A percentile compares a stretch with the other conserved stretches of the same genome.
Conservation (phyloP, 2,329 filamentous ascomycete species). For the Trichoderma arundinaceum region DNA sequence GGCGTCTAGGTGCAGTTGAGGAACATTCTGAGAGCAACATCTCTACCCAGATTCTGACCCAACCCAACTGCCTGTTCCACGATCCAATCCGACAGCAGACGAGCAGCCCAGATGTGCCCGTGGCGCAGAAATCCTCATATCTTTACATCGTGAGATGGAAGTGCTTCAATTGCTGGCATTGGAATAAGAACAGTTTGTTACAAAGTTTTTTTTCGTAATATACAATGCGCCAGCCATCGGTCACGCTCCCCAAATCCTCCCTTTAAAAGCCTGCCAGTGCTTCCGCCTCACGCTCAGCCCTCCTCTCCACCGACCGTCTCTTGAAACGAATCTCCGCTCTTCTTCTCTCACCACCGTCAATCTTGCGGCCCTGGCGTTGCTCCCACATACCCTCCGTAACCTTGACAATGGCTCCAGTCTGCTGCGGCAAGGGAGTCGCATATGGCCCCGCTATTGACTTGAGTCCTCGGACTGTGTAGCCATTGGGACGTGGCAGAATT, state of each 20-base stretch:
- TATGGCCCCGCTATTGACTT: slow-evolving; percentile 77
- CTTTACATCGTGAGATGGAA: neutral
- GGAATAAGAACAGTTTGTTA: slow-evolving; percentile 17
- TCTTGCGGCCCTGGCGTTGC: slow-evolving; percentile 81
- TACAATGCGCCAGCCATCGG: slow-evolving; percentile 29
- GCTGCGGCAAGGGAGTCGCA: slow-evolving; percentile 70
- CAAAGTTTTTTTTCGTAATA: slow-evolving; percentile 22
- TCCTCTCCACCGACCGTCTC: slow-evolving; percentile 78
- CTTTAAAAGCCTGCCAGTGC: slow-evolving; percentile 42
- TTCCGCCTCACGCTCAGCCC: slow-evolving; percentile 63
- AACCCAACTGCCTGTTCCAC: no score
- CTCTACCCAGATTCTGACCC: no score
- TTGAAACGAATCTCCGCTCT: slow-evolving; percentile 86
- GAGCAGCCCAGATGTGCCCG: neutral
- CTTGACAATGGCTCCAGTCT: slow-evolving; percentile 67
- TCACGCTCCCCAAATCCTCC: neutral
- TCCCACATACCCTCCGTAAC: slow-evolving; percentile 94
- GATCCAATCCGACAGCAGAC: no score
- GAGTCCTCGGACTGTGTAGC: slow-evolving; percentile 70
- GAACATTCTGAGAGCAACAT: no score
- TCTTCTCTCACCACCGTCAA: slow-evolving; percentile 94
- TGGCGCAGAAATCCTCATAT: no score
- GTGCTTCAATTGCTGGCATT: neutral
- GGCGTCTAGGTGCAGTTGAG: no score
- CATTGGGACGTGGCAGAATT: slow-evolving; percentile 42